Evolutionary conservation across 306 rosid genomes (phyloP), one percentile per base, ranked within the genome.

Genomic region (Mucuna pruriens): DNA sequence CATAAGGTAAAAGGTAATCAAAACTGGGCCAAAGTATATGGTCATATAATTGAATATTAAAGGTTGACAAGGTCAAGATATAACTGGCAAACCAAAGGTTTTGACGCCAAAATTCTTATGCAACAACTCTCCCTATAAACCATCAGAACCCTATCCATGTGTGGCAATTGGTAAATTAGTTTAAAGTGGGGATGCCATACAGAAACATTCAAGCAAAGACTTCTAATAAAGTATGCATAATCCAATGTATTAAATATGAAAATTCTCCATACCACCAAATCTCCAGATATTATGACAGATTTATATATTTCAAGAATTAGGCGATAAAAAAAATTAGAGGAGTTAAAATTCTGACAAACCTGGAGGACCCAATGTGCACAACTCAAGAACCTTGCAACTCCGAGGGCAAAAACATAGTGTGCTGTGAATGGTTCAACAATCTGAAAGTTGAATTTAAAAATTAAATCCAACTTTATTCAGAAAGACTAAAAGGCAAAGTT

Each of bases 281-380:
- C 40, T 45, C 7, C 23, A 3, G 38, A 31, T 12, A 84, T 51
- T 55, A 81, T 23, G 39, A 45, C 45, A 29, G 52, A 58, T 38
- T 22, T 20, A 4, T 80, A 11, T 3, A 51, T 68, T 78, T 82
- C 67, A 10, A 52, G 61, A 67, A 70, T 26, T 40, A 16, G 69
- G 20, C 0, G 22, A 71, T 13, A 51, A 70, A 52, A 44, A 22
- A 58, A 75, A 10, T 65, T 36, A 33, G 22, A 64, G 34, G 33
- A 76, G 72, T 74, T 11, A 7, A 81, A 44, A 15, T 33, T 34
- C 52, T 16, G 65, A 65, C 87, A 36, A 80, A 92, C 95, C 95
- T 92, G 95, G 77, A 92, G 90, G 68, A 92, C 86, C 95, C 93
- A 92, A 76, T 92, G 97, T 20, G 95, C 97, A 74, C 97, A 92